These are phyloP conservation scores for Fusarium incarnatum DNA, from an alignment of 2,329 filamentous ascomycete species.

Conservation along the genomic window DNA sequence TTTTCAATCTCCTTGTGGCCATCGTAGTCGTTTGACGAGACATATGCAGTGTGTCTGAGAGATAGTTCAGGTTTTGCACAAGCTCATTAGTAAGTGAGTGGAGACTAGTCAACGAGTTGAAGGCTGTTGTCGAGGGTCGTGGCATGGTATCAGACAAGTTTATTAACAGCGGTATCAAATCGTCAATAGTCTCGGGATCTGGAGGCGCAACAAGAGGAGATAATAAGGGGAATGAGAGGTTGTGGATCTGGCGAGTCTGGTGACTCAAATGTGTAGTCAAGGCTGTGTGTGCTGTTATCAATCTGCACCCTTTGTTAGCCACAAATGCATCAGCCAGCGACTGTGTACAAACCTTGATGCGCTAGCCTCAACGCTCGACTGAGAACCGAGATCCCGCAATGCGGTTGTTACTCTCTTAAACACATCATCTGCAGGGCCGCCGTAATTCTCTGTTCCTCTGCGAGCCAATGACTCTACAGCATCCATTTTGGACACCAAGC, in stretches of 20 bases:
- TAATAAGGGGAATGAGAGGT: slow-evolving; percentile 76
- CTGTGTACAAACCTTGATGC: slow-evolving; percentile 69
- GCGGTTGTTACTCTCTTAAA: slow-evolving; percentile 75
- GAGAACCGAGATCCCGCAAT: slow-evolving; percentile 78
- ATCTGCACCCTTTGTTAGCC: slow-evolving; percentile 57
- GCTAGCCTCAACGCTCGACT: slow-evolving; percentile 77
- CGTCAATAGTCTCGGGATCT: slow-evolving; percentile 73
- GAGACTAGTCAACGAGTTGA: slow-evolving; percentile 74
- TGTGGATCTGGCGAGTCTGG: slow-evolving; percentile 80
- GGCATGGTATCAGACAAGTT: slow-evolving; percentile 76
- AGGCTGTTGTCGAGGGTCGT: slow-evolving; percentile 69
- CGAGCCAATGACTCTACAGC: slow-evolving; percentile 77
- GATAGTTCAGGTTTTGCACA: slow-evolving; percentile 82
- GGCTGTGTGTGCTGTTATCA: slow-evolving; percentile 81
- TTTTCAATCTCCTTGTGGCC: slow-evolving; percentile 82
- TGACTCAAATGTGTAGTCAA: slow-evolving; percentile 79
- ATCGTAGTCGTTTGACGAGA: slow-evolving; percentile 87
- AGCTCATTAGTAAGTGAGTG: slow-evolving; percentile 78
- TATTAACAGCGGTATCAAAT: slow-evolving; percentile 75
- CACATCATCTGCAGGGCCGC: slow-evolving; percentile 72
- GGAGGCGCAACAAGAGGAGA: slow-evolving; percentile 74
- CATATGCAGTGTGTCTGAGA: slow-evolving; percentile 95
- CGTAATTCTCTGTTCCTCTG: slow-evolving; percentile 73
- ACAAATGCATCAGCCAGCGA: neutral
- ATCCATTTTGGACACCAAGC: slow-evolving; percentile 76